Evolutionary conservation across 257 asterid genomes (phyloP).

Genomic region (Solanum sejunctum): DNA sequence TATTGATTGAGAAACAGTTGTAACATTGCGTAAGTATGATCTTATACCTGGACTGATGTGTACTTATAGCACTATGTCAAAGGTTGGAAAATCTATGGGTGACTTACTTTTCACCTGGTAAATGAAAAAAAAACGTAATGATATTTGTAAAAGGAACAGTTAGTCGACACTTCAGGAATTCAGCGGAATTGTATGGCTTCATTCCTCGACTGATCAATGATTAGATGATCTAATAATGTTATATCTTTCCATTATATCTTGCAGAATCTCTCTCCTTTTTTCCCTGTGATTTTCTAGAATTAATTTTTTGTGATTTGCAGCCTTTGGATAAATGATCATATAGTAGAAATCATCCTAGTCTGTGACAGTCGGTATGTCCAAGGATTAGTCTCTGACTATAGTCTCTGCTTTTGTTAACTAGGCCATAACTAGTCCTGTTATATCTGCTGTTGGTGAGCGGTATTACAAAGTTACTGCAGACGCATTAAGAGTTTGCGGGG

Average conservation of each 20-base stretch:
- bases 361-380: background rate
- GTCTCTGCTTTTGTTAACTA: conserved; percentile 12
- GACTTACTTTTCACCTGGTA: background rate
- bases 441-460: conserved; percentile 94
- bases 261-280: background rate
- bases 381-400: background rate
- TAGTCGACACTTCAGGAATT: background rate
- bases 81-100: background rate
- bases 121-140: background rate
- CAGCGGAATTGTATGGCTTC: background rate
- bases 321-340: background rate
- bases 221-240: background rate
- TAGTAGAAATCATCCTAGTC: background rate
- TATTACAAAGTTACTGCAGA: conserved; percentile 98
- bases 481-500: conserved; percentile 95
- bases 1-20: background rate
- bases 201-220: background rate
- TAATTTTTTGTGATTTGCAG: background rate
- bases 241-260: background rate
- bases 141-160: background rate
- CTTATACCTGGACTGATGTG: background rate
- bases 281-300: background rate
- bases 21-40: background rate
- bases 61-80: background rate
- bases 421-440: conserved; percentile 87